These are phyloP conservation scores for Penicillium sp. DNA, from an alignment of 2,329 filamentous ascomycete species.

Conservation along the genomic window DNA sequence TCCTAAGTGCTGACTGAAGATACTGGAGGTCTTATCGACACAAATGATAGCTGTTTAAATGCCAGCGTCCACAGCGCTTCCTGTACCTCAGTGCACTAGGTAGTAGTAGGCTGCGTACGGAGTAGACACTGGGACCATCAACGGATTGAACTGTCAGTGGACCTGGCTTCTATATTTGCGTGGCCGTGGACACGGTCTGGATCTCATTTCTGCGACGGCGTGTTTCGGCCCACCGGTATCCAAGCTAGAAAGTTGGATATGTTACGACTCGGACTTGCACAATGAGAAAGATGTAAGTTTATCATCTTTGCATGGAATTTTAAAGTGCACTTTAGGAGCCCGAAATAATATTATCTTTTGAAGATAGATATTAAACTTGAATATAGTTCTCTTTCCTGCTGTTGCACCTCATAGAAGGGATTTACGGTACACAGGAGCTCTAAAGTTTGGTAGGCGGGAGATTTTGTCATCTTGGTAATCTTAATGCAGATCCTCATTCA, in stretches of 20 bases:
- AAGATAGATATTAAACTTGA: neutral
- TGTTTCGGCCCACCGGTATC: slow-evolving; percentile 11
- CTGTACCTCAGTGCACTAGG: neutral
- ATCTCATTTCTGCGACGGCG: slow-evolving; percentile 6
- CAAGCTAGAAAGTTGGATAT: neutral
- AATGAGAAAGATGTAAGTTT: neutral
- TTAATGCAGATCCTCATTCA: slow-evolving; percentile 16
- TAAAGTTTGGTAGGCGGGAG: neutral
- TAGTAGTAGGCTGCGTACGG: neutral
- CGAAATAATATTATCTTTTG: too few relatives aligned
- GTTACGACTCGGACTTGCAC: neutral
- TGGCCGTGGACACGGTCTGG: slow-evolving; percentile 6
- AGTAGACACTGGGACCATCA: neutral
- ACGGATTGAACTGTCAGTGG: neutral
- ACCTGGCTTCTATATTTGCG: slow-evolving; percentile 16
- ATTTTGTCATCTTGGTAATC: slow-evolving; percentile 7
- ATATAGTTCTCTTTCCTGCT: neutral
- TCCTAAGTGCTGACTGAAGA: too few relatives aligned
- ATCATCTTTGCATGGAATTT: too few relatives aligned
- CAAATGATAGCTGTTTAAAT: too few relatives aligned
- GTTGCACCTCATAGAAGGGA: neutral
- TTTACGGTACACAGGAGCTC: neutral
- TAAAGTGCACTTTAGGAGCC: too few relatives aligned
- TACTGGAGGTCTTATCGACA: too few relatives aligned
- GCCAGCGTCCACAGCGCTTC: neutral